Conservation (phyloP, 768 basidiomycete species). For the Scleroderma citrinum region DNA sequence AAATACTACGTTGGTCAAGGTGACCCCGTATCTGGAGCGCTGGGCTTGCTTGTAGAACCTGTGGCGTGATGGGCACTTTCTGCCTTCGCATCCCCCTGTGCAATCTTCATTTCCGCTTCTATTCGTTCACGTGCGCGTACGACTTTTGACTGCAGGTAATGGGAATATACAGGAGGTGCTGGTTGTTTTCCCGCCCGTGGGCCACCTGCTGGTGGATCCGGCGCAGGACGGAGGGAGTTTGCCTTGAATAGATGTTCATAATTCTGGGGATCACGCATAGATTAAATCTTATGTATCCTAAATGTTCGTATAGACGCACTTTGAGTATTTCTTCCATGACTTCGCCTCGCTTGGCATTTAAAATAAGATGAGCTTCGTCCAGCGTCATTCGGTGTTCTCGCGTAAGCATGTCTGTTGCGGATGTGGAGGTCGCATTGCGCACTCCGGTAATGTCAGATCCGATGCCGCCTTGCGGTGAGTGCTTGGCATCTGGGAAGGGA, state of each 20-base stretch:
- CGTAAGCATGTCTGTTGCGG: constrained; percentile 74
- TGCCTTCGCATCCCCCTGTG: constrained; percentile 17
- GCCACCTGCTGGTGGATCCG: constrained; percentile 38
- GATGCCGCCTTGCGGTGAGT: constrained; percentile 64
- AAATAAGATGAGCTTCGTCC: constrained; percentile 90
- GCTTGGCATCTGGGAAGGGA: constrained; percentile 70
- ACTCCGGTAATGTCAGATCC: constrained; percentile 68
- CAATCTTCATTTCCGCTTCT: constrained; percentile 67
- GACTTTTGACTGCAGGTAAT: constrained; percentile 97
- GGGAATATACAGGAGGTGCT: constrained; percentile 54
- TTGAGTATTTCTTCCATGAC: constrained; percentile 62
- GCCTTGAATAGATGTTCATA: constrained; percentile 92
- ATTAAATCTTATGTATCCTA: constrained; percentile 5
- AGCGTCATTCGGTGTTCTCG: constrained; percentile 87
- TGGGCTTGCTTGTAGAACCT: constrained; percentile 9
- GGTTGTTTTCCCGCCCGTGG: constrained; percentile 36
- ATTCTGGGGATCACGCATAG: constrained; percentile 52
- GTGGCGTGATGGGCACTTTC: constrained; percentile 13
- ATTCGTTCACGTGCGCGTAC: constrained; percentile 90
- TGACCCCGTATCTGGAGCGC: constrained; percentile 12
- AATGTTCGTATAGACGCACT: constrained; percentile 37
- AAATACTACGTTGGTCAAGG: constrained; percentile 12
- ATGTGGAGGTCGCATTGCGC: constrained; percentile 67
- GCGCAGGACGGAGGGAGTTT: constrained; percentile 66
- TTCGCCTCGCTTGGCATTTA: constrained; percentile 80